Percentiles rank a stretch among this genome's conserved stretches.
phyloP scores from a whole-genome alignment of 805 yeast species.

The Metschnikowia continentalis region DNA sequence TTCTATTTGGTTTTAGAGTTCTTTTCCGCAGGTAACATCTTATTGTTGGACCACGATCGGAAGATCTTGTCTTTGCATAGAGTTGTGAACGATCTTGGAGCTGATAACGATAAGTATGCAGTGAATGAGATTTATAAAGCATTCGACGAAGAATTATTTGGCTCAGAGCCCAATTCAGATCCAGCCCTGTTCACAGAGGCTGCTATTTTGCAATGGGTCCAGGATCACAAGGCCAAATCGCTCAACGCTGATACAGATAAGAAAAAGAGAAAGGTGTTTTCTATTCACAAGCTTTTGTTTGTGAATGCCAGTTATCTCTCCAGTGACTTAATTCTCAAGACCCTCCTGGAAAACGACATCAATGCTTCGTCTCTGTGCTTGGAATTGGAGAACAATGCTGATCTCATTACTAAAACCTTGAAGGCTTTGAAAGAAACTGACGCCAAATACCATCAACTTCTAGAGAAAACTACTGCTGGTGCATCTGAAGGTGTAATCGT shows the following conservation, averaged over 20 bases:
- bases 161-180: conserved; percentile 12
- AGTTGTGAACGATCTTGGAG: conserved; percentile 66
- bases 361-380: conserved; percentile 41
- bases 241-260: conserved; percentile 2
- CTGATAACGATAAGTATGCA: conserved; percentile 56
- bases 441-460: conserved; percentile 31
- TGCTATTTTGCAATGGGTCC: conserved; percentile 39
- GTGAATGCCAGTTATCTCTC: conserved; percentile 70
- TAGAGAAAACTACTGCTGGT: conserved; percentile 29
- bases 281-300: conserved; percentile 69
- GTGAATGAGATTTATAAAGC: conserved; percentile 68
- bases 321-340: conserved; percentile 68
- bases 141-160: conserved; percentile 54
- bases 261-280: conserved; percentile 43
- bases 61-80: conserved; percentile 74
- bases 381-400: conserved; percentile 22
- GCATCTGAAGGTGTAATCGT: conserved; percentile 57
- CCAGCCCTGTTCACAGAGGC: conserved; percentile 23
- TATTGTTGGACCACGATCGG: conserved; percentile 64
- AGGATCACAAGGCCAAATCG: conserved; percentile 27
- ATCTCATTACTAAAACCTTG: conserved; percentile 30
- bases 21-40: conserved; percentile 90
- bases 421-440: conserved; percentile 48
- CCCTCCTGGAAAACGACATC: conserved; percentile 44
- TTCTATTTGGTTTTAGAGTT: conserved; percentile 81